Evolutionary conservation across 805 yeast species (phyloP).

Genomic region (Zygosaccharomyces siamensis): DNA sequence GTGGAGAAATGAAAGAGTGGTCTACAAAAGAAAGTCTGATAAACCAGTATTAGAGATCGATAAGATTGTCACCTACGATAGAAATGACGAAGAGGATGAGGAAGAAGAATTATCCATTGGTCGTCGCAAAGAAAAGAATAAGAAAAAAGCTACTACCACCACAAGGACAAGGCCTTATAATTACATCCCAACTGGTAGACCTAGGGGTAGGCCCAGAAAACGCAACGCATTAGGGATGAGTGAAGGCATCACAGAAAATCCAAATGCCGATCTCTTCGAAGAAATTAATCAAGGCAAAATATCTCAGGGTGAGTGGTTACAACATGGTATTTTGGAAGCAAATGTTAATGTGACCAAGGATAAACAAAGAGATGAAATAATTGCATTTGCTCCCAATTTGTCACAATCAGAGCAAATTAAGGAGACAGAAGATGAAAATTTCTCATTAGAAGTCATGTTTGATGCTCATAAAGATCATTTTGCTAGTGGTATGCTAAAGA

Average conservation of each 20-base stretch:
- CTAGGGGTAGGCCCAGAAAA: slow-evolving; percentile 31
- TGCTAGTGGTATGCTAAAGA: slow-evolving; percentile 68
- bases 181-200: slow-evolving; percentile 24
- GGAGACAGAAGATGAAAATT: slow-evolving; percentile 46
- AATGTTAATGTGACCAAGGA: slow-evolving; percentile 30
- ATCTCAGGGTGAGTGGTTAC: slow-evolving; percentile 28
- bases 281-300: slow-evolving; percentile 24
- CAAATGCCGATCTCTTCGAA: slow-evolving; percentile 21
- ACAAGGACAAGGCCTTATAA: slow-evolving; percentile 21
- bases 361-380: slow-evolving; percentile 20
- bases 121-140: slow-evolving; percentile 12
- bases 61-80: slow-evolving; percentile 47
- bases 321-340: slow-evolving; percentile 27
- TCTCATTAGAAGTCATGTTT: slow-evolving; percentile 59
- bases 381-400: slow-evolving; percentile 64
- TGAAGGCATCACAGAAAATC: slow-evolving; percentile 6
- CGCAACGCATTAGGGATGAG: slow-evolving; percentile 7
- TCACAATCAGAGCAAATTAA: slow-evolving; percentile 43
- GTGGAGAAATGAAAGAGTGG: slow-evolving; percentile 78
- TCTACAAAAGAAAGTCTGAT: slow-evolving; percentile 44
- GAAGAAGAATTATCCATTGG: slow-evolving; percentile 17
- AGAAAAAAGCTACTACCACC: slow-evolving; percentile 3
- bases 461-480: slow-evolving; percentile 56
- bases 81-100: slow-evolving; percentile 28
- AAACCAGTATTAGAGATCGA: slow-evolving; percentile 51